These are phyloP conservation scores for Hypsizygus marmoreus DNA, from an alignment of 768 basidiomycete species.

Conservation along the genomic window DNA sequence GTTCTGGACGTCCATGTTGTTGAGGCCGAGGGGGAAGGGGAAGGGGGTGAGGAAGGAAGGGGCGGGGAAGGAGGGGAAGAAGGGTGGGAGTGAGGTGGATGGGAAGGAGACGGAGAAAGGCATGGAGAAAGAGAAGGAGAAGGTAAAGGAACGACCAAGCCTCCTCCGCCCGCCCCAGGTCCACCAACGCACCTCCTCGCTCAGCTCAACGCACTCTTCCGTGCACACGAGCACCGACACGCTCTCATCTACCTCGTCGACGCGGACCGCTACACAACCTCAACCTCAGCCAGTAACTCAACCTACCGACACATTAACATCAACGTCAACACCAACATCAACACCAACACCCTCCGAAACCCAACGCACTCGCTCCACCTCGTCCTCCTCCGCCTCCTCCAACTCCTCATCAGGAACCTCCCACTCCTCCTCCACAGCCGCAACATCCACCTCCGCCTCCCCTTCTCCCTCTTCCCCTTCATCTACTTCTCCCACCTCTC, in stretches of 20 bases:
- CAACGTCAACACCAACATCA: slow-evolving; percentile 5
- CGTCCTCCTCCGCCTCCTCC: slow-evolving; percentile 17
- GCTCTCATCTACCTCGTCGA: slow-evolving; percentile 18
- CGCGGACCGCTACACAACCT: background rate
- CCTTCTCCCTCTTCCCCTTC: slow-evolving; percentile 22
- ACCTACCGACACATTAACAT: slow-evolving; percentile 12
- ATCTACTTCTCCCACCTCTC: slow-evolving; percentile 16
- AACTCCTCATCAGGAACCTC: slow-evolving; percentile 13
- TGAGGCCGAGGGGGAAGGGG: too few species aligned
- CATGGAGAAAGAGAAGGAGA: slow-evolving; percentile 10
- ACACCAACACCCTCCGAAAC: background rate
- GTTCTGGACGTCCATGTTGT: too few species aligned
- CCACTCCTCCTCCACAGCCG: slow-evolving; percentile 10
- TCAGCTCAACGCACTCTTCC: slow-evolving; percentile 19
- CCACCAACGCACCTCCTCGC: slow-evolving; percentile 19
- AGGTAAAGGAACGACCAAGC: slow-evolving; percentile 3
- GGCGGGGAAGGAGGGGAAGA: too few species aligned
- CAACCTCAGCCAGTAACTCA: background rate
- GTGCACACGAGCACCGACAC: slow-evolving; percentile 13
- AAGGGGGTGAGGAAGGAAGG: background rate
- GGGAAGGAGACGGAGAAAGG: background rate
- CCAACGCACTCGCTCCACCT: slow-evolving; percentile 14
- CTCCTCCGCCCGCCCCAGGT: slow-evolving; percentile 11
- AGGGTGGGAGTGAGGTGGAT: too few species aligned
- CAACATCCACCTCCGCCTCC: slow-evolving; percentile 14